A percentile compares a stretch with the other conserved stretches of the same genome.
Conservation (phyloP, 139 green algal species). For the Chlorella sp. region DNA sequence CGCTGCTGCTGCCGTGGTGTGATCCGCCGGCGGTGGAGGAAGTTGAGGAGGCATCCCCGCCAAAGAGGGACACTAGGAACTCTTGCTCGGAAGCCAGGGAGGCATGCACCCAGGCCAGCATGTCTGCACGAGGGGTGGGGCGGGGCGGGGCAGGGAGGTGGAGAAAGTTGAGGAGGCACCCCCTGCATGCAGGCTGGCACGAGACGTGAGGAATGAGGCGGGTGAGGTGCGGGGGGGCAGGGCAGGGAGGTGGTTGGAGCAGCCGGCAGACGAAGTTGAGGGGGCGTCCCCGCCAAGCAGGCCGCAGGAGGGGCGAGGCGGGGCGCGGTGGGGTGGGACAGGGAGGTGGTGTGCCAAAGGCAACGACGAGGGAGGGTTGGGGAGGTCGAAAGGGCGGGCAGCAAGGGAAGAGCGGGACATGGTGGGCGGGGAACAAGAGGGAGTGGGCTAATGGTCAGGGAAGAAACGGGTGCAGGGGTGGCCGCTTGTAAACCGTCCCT, state of each 20-base stretch:
- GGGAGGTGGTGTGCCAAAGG: too few relatives aligned
- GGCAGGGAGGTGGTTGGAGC: background rate
- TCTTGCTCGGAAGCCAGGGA: slow-evolving; percentile 90
- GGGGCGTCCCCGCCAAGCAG: too few relatives aligned
- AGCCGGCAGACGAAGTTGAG: too few relatives aligned
- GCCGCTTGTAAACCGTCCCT: too few relatives aligned
- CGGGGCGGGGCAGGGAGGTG: background rate
- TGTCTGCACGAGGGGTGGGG: slow-evolving; percentile 71
- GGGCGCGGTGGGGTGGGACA: background rate
- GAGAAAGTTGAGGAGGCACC: slow-evolving; percentile 33
- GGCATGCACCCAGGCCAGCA: slow-evolving; percentile 97
- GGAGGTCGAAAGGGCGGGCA: too few relatives aligned
- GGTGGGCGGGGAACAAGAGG: too few relatives aligned
- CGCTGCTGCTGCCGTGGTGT: background rate
- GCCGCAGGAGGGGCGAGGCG: too few relatives aligned
- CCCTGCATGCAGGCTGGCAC: slow-evolving; percentile 88
- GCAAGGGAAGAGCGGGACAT: too few relatives aligned
- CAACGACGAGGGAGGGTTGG: too few relatives aligned
- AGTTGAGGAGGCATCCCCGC: slow-evolving; percentile 51
- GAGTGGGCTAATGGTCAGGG: too few relatives aligned
- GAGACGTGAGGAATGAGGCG: background rate
- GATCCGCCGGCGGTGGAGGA: too few relatives aligned
- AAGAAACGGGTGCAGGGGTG: too few relatives aligned
- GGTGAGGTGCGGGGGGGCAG: background rate
- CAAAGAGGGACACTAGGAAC: slow-evolving; percentile 90